These are phyloP conservation scores for Spongispora temasekensis DNA, from an alignment of 1,284 basidiomycete genomes.

Conservation along the genomic window DNA sequence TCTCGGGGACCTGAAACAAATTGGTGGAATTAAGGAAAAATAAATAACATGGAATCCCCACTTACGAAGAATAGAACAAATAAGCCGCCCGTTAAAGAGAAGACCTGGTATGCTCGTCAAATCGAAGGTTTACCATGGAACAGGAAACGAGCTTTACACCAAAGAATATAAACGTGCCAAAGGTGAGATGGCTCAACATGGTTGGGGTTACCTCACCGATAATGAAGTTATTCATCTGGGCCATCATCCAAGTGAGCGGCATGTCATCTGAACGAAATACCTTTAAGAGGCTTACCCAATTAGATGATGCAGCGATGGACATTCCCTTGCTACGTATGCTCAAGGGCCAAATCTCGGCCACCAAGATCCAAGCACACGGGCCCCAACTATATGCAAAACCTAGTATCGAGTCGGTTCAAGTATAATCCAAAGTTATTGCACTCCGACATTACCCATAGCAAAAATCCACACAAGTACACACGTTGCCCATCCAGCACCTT, in stretches of 20 bases:
- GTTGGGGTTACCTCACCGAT: slow-evolving; percentile 65
- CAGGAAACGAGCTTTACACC: slow-evolving; percentile 43
- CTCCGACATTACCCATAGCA: slow-evolving; percentile 48
- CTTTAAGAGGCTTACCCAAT: slow-evolving; percentile 53
- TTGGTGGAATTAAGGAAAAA: too few species aligned
- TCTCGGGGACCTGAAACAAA: too few species aligned
- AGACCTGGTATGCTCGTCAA: slow-evolving; percentile 40
- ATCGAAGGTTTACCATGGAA: not conserved
- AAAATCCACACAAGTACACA: slow-evolving; percentile 70
- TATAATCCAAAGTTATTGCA: slow-evolving; percentile 1
- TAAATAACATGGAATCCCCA: slow-evolving; percentile 4
- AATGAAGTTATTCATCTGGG: slow-evolving; percentile 82
- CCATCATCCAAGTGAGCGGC: not conserved
- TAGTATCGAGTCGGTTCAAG: slow-evolving; percentile 17
- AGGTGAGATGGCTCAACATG: slow-evolving; percentile 58
- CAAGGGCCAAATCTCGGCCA: slow-evolving; percentile 67
- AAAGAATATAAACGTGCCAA: slow-evolving; percentile 72
- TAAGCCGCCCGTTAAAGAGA: slow-evolving; percentile 63
- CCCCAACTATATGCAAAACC: slow-evolving; percentile 73
- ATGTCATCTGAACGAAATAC: not conserved
- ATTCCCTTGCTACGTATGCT: slow-evolving; percentile 68
- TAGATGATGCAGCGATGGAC: slow-evolving; percentile 69
- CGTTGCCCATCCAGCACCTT: slow-evolving; percentile 62
- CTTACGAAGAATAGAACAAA: slow-evolving; percentile 65
- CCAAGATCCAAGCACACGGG: slow-evolving; percentile 68